A percentile compares a stretch with the other conserved stretches of the same genome.
These are phyloP conservation scores for Imleria badia DNA, from an alignment of 768 basidiomycete species.

Conservation along the genomic window DNA sequence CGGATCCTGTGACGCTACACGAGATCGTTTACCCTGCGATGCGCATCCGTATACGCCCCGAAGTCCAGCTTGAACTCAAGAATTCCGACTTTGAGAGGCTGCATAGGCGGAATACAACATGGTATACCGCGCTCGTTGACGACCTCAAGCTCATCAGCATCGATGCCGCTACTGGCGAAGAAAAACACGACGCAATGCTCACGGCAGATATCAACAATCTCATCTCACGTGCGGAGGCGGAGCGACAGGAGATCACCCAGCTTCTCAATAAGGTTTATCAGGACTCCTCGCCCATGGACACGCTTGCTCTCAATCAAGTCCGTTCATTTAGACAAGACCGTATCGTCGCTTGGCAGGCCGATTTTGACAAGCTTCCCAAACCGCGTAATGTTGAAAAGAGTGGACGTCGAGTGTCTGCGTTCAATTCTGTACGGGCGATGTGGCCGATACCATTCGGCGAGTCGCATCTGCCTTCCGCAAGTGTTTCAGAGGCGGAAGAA, in stretches of 20 bases:
- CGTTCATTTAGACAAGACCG: constrained; percentile 87
- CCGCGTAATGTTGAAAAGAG: constrained; percentile 56
- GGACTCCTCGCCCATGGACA: constrained; percentile 79
- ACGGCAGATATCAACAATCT: constrained; percentile 62
- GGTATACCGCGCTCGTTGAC: constrained; percentile 75
- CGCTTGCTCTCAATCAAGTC: constrained; percentile 82
- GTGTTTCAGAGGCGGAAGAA: constrained; percentile 75
- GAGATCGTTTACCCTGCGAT: constrained; percentile 91
- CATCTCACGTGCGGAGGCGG: constrained; percentile 70
- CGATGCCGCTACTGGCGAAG: constrained; percentile 78
- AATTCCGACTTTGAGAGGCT: constrained; percentile 86
- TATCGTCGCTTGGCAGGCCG: constrained; percentile 95
- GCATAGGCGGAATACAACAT: constrained; percentile 64
- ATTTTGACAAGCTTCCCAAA: constrained; percentile 84
- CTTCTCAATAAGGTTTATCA: constrained; percentile 80
- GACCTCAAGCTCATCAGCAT: constrained; percentile 76
- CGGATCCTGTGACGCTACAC: constrained; percentile 77
- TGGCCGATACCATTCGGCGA: constrained; percentile 60
- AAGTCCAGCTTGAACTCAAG: constrained; percentile 85
- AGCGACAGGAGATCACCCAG: constrained; percentile 67
- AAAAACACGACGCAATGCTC: constrained; percentile 63
- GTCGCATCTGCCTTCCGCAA: constrained; percentile 58
- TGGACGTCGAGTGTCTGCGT: constrained; percentile 57
- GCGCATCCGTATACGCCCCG: constrained; percentile 80
- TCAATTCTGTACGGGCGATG: constrained; percentile 68